Conservation (phyloP, 2,329 filamentous ascomycete species). For the Knoxdaviesia proteae region DNA sequence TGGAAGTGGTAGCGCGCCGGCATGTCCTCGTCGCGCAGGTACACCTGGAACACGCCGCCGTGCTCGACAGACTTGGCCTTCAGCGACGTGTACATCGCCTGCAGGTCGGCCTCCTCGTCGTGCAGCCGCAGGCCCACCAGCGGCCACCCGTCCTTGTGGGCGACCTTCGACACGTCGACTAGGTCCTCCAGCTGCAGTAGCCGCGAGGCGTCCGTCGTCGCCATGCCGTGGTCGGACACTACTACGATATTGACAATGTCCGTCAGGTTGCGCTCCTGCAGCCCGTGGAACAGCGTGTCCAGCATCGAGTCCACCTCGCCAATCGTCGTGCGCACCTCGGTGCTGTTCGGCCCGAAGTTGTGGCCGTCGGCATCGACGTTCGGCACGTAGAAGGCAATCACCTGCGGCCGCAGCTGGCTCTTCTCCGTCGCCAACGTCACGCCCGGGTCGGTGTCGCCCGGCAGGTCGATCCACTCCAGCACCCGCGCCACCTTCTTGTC, state of each 20-base stretch:
- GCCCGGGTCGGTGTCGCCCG: constrained; percentile 41
- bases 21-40: constrained; percentile 74
- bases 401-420: constrained; percentile 50
- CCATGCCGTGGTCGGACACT: constrained; percentile 98
- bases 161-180: constrained; percentile 55
- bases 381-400: constrained; percentile 88
- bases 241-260: constrained; percentile 81
- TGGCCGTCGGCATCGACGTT: constrained; percentile 81
- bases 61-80: constrained; percentile 14
- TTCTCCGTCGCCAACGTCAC: constrained; percentile 5
- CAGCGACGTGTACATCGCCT: constrained; percentile 39
- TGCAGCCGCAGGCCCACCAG: constrained; percentile 74
- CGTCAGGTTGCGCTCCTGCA: constrained; percentile 68
- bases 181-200: constrained; percentile 81
- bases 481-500: constrained; percentile 59
- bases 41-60: constrained; percentile 59
- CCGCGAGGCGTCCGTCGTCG: constrained; percentile 62
- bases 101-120: constrained; percentile 36
- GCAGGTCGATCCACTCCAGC: constrained; percentile 65
- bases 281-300: constrained; percentile 49
- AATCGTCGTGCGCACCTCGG: constrained; percentile 67
- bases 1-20: constrained; percentile 82
- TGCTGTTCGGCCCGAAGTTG: constrained; percentile 81
- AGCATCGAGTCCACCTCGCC: constrained; percentile 66
- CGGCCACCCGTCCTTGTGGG: constrained; percentile 85